phyloP scores from a whole-genome alignment of 306 rosid species.

The Prunus kanzakura region DNA sequence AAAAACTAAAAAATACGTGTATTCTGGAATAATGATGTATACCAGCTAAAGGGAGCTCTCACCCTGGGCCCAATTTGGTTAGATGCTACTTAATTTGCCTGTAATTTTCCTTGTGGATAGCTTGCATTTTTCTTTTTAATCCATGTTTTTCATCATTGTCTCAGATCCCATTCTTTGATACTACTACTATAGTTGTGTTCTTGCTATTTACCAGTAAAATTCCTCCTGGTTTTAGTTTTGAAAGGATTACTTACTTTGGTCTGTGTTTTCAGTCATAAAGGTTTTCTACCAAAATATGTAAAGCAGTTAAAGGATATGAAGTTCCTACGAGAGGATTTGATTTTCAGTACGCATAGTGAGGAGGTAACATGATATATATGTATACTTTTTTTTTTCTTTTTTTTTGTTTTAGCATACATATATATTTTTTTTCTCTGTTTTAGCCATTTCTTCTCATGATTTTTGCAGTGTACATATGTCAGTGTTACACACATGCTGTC shows the following conservation, averaged over 20 bases:
- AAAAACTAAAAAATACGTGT: background rate
- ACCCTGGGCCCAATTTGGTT: background rate
- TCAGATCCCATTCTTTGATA: no score
- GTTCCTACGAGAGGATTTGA: slow-evolving; percentile 84
- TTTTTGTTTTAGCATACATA: background rate
- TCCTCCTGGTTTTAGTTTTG: background rate
- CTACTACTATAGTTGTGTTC: no score
- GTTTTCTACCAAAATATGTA: slow-evolving; percentile 68
- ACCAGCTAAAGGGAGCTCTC: background rate
- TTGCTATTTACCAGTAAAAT: no score
- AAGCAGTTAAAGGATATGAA: slow-evolving; percentile 74
- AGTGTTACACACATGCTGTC: background rate
- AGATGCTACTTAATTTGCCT: no score
- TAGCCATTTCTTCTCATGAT: slow-evolving; percentile 8
- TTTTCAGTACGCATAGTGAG: slow-evolving; percentile 85
- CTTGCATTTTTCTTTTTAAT: no score
- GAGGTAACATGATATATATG: slow-evolving; percentile 45
- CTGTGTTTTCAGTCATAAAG: slow-evolving; percentile 66
- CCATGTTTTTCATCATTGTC: no score
- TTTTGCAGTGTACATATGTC: background rate
- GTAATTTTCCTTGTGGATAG: no score
- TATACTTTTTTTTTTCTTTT: background rate
- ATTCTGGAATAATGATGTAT: background rate
- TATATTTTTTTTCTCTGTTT: slow-evolving; percentile 2
- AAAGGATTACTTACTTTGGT: slow-evolving; percentile 23